Conservation (phyloP, 1,284 basidiomycete genomes). For the Inonotus hispidus region DNA sequence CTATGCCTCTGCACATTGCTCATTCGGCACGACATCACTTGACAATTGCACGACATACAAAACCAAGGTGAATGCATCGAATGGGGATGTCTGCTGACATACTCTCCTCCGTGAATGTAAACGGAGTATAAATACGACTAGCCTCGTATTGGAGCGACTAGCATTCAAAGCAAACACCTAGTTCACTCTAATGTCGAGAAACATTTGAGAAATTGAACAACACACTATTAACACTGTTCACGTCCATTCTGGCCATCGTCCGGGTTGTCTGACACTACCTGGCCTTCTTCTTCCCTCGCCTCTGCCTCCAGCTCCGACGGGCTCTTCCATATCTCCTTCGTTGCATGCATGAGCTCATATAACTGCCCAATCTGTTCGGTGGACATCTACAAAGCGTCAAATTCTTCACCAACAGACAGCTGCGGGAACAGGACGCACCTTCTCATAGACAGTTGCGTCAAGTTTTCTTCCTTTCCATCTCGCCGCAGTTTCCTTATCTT, state of each 20-base stretch:
- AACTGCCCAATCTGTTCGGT: conserved; percentile 86
- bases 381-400: conserved; percentile 58
- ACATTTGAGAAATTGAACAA: not conserved
- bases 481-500: conserved; percentile 33
- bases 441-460: conserved; percentile 74
- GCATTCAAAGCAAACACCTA: not conserved
- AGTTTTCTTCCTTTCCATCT: conserved; percentile 65
- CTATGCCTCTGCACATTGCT: no score
- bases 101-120: no score
- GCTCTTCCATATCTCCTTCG: conserved; percentile 79
- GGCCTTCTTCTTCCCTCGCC: not conserved
- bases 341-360: conserved; percentile 88
- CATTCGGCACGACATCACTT: no score
- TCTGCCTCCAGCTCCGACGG: conserved; percentile 31
- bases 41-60: no score
- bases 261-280: not conserved
- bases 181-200: not conserved
- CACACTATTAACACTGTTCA: not conserved
- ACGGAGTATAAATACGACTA: no score
- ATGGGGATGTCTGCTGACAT: no score
- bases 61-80: no score
- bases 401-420: not conserved
- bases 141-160: no score
- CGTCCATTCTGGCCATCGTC: not conserved
- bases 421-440: conserved; percentile 41